Evolutionary conservation across 2,329 filamentous ascomycete genomes (phyloP).

Genomic region (Alternaria rosae): DNA sequence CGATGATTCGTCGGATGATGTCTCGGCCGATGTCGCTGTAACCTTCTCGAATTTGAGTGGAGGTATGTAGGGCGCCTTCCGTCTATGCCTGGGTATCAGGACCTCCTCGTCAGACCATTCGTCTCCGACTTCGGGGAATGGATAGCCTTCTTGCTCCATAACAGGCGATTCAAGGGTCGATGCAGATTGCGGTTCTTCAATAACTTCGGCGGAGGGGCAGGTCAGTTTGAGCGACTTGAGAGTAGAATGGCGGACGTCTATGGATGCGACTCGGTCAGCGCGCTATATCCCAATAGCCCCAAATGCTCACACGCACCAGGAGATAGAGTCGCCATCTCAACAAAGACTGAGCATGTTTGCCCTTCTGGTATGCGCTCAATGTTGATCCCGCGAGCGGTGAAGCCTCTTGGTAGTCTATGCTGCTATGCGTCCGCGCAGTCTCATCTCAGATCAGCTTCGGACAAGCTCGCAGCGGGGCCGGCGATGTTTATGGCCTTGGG

Average conservation of each 20-base stretch:
- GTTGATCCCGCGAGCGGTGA: constrained; percentile 8
- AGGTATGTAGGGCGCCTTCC: constrained; percentile 41
- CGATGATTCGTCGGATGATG: constrained; percentile 37
- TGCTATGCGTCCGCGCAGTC: constrained; percentile 3
- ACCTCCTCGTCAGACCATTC: constrained; percentile 51
- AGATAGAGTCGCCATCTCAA: constrained; percentile 38
- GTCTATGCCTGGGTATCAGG: constrained; percentile 41
- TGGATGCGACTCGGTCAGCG: constrained; percentile 31
- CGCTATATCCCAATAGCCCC: constrained; percentile 14
- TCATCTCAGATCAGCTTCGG: constrained; percentile 11
- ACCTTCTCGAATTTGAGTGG: constrained; percentile 33
- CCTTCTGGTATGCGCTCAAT: constrained; percentile 13
- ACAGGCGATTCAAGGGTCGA: constrained; percentile 23
- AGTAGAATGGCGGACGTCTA: constrained; percentile 49
- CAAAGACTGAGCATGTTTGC: constrained; percentile 16
- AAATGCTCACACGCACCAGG: constrained; percentile 27
- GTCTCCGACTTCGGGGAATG: constrained; percentile 41
- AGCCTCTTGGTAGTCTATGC: constrained; percentile 10
- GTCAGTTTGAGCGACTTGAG: constrained; percentile 46
- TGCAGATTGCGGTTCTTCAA: constrained; percentile 28
- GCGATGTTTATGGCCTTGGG: neutral
- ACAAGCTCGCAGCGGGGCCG: constrained; percentile 1
- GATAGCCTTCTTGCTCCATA: constrained; percentile 31
- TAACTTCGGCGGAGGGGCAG: constrained; percentile 48
- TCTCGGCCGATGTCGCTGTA: constrained; percentile 29